A percentile compares a stretch with the other conserved stretches of the same genome.
phyloP scores from a whole-genome alignment of 495 filamentous ascomycete genomes.

The Cetradonia linearis region DNA sequence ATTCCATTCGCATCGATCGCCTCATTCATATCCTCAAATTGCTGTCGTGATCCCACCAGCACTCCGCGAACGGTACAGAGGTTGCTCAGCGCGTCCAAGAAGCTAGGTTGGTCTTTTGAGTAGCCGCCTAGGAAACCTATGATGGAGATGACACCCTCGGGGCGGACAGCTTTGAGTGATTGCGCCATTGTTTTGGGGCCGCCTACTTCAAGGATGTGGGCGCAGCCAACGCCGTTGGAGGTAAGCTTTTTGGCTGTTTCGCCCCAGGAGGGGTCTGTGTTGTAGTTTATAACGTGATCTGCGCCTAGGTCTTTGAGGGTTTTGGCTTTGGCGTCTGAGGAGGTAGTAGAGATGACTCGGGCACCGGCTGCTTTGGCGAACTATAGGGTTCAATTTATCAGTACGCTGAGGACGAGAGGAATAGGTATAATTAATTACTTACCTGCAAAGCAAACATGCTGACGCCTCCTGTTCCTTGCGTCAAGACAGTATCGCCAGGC shows the following conservation, averaged over 20 bases:
- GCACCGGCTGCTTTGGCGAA: constrained; percentile 81
- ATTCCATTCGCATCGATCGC: constrained; percentile 47
- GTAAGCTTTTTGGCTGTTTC: constrained; percentile 60
- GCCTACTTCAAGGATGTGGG: constrained; percentile 65
- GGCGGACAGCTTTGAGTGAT: constrained; percentile 53
- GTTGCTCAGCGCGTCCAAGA: constrained; percentile 35
- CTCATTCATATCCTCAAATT: constrained; percentile 46
- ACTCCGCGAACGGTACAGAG: constrained; percentile 44
- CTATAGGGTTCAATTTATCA: constrained; percentile 28
- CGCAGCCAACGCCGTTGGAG: constrained; percentile 48
- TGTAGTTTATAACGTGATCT: constrained; percentile 73
- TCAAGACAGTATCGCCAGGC: constrained; percentile 61
- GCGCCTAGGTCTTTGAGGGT: constrained; percentile 62
- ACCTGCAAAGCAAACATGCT: constrained; percentile 67
- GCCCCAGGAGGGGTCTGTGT: constrained; percentile 60
- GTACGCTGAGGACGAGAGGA: not conserved
- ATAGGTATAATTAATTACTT: constrained; percentile 19
- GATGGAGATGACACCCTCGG: constrained; percentile 56
- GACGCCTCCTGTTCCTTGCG: constrained; percentile 77
- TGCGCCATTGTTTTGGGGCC: constrained; percentile 52
- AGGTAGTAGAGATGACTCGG: constrained; percentile 71
- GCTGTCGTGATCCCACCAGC: constrained; percentile 38
- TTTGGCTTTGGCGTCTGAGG: constrained; percentile 53
- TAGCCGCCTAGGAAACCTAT: constrained; percentile 56
- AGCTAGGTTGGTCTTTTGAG: constrained; percentile 31